Conservation (phyloP, 2,329 filamentous ascomycete species). For the Beauveria medogensis region DNA sequence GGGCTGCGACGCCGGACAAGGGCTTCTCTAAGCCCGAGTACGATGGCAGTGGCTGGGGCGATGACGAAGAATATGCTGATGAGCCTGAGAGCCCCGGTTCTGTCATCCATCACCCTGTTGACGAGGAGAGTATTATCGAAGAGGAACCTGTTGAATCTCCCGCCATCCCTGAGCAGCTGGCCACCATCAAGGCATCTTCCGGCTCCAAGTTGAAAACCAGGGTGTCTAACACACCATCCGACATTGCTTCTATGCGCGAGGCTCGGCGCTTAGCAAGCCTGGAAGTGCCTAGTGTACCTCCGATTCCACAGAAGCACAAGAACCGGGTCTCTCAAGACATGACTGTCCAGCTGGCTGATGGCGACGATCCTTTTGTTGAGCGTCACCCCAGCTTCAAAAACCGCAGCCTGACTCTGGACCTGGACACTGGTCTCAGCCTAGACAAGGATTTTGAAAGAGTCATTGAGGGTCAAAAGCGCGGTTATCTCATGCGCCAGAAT, state of each 20-base stretch:
- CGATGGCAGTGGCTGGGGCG: conserved; percentile 54
- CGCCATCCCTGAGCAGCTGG: conserved; percentile 68
- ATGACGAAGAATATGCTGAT: conserved; percentile 44
- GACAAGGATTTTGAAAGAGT: conserved; percentile 92
- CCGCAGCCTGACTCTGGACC: conserved; percentile 72
- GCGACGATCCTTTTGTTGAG: conserved; percentile 39
- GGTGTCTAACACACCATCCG: conserved; percentile 78
- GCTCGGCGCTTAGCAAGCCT: conserved; percentile 77
- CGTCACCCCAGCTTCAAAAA: conserved; percentile 70
- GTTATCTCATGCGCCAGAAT: conserved; percentile 97
- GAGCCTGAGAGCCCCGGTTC: conserved; percentile 76
- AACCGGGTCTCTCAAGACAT: conserved; percentile 45
- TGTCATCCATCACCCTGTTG: conserved; percentile 71
- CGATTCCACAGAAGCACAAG: conserved; percentile 53
- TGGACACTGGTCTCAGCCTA: conserved; percentile 77
- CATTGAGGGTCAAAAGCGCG: conserved; percentile 96
- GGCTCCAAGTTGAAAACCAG: conserved; percentile 84
- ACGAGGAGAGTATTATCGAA: conserved; percentile 20
- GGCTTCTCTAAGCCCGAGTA: conserved; percentile 53
- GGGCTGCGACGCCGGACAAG: conserved; percentile 42
- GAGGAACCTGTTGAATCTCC: conserved; percentile 46
- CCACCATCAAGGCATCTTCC: conserved; percentile 81
- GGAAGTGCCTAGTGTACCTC: conserved; percentile 53
- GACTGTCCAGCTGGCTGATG: conserved; percentile 28
- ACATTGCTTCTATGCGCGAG: conserved; percentile 77